Evolutionary conservation across 2,329 filamentous ascomycete genomes (phyloP).

Genomic region (Dothideomycetes sp.): DNA sequence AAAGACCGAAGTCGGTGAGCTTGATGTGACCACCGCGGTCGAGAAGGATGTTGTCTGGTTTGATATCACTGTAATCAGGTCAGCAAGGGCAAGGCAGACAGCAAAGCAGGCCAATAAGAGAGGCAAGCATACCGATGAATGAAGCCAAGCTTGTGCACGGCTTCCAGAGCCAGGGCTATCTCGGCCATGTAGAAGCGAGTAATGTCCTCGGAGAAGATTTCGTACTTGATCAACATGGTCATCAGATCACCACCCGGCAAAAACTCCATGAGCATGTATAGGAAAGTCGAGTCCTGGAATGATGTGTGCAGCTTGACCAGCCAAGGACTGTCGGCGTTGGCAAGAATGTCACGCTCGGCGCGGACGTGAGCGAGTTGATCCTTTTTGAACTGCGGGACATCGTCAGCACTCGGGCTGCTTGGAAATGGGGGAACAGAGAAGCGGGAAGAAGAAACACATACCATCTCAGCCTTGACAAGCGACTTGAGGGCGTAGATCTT

Average conservation of each 20-base stretch:
- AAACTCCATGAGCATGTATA: slow-evolving; percentile 99
- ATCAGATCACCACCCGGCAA: slow-evolving; percentile 95
- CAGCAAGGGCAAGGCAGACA: too few relatives aligned
- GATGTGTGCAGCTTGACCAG: slow-evolving; percentile 97
- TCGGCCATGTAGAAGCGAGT: slow-evolving; percentile 99
- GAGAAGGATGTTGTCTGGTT: slow-evolving; percentile 95
- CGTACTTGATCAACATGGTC: slow-evolving; percentile 99
- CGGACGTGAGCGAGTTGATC: slow-evolving; percentile 96
- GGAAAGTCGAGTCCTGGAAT: slow-evolving; percentile 90
- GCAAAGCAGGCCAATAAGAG: too few relatives aligned
- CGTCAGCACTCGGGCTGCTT: not conserved
- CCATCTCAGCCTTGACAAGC: slow-evolving; percentile 95
- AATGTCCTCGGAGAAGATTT: slow-evolving; percentile 98
- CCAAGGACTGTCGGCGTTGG: slow-evolving; percentile 99
- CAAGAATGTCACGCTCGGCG: slow-evolving; percentile 92
- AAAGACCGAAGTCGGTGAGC: slow-evolving; percentile 94
- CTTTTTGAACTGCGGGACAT: slow-evolving; percentile 64
- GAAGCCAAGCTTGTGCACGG: slow-evolving; percentile 94
- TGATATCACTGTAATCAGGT: slow-evolving; percentile 69
- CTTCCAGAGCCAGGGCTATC: slow-evolving; percentile 95
- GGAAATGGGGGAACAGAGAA: not conserved
- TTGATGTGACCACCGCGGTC: slow-evolving; percentile 96
- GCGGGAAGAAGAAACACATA: slow-evolving; percentile 23
- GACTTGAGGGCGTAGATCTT: slow-evolving; percentile 99
- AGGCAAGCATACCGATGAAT: slow-evolving; percentile 75